Percentiles rank a stretch among this genome's conserved stretches.
These are phyloP conservation scores for Neocallimastix lanati DNA, from an alignment of 192 early-diverging fungal genomes.

Conservation along the genomic window DNA sequence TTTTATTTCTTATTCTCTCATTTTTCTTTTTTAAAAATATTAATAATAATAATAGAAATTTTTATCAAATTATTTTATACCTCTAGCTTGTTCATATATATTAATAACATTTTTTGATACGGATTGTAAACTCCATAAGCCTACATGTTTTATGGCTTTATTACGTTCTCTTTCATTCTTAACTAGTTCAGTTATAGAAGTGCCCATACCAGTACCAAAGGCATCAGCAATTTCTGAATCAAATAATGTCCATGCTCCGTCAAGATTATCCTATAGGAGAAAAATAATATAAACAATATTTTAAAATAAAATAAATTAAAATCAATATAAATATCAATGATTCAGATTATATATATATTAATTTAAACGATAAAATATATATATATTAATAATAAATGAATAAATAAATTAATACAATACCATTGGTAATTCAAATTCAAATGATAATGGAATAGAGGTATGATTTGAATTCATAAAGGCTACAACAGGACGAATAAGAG, in stretches of 20 bases:
- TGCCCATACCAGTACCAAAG: constrained; percentile 63
- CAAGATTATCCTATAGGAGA: constrained; percentile 48
- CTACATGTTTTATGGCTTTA: constrained; percentile 65
- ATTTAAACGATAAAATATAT: no score
- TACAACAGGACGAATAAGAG: constrained; percentile 78
- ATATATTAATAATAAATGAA: no score
- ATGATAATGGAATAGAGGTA: constrained; percentile 66
- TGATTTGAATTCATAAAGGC: constrained; percentile 86
- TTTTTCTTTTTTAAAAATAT: no score
- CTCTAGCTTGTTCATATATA: constrained; percentile 52
- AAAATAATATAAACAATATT: not conserved
- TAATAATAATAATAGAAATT: no score
- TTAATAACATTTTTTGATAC: constrained; percentile 49
- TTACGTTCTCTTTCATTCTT: constrained; percentile 66
- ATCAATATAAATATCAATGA: not conserved
- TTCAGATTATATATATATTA: not conserved
- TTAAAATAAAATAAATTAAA: constrained; percentile 1
- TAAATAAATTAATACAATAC: no score
- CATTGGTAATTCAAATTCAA: constrained; percentile 53
- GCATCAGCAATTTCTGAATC: constrained; percentile 56
- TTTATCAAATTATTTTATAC: constrained; percentile 25
- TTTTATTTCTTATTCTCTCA: no score
- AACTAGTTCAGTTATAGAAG: constrained; percentile 57
- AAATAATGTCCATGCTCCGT: constrained; percentile 83
- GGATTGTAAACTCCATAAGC: constrained; percentile 69